Base-by-base conservation (phyloP, 345 rosid genomes). In the Acer campestre region DNA sequence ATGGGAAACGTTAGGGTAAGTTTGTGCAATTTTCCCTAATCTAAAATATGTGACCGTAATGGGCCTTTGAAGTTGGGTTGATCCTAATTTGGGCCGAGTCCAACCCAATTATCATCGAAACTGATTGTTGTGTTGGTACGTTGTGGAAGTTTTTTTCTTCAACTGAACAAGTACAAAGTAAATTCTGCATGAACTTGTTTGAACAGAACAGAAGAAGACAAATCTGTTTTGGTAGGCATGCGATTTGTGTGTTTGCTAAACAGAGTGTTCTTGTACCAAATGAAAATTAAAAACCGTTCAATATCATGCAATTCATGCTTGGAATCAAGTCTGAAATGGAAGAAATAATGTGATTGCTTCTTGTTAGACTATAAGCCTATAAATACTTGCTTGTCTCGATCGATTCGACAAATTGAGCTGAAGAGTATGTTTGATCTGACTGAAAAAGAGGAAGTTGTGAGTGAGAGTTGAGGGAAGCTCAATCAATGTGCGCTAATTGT, bases 381-480 rank as follows among this genome's bases (percentile, higher is more conserved):
- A 58, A 58, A 72, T 55, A 71, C 62, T 56, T n/a, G 7, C 5
- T 35, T 35, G 31, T 27, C 6, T 5, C 31, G 10, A 11, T 5
- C 7, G 18, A 11, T 9, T 56, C 10, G 14, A 70, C 18, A n/a
- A 20, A 1, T 70, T 70, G 12, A 27, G 74, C 61, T 14, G 4
- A 1, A 73, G 66, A 61, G 23, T 22, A 11, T 25, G 46, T 4
- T 11, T 11, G 55, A 14, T 49, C 14, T 49, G 2, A 61, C 7
- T 59, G 46, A 13, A 44, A 40, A 22, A 42, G 7, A 12, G 40
- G 44, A 31, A 70, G 25, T 2, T 1, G 66, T 56, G 20, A 6
- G n/a, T 74, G 61, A 74, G 70, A 27, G 69, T 63, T 74, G 77
- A 9, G 46, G 68, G 68, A 44, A 62, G 7, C 9, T 27, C 20